A percentile compares a stretch with the other conserved stretches of the same genome.
Evolutionary conservation across 1,139 yeast species (phyloP).

Genomic region (Candida neerlandica): DNA sequence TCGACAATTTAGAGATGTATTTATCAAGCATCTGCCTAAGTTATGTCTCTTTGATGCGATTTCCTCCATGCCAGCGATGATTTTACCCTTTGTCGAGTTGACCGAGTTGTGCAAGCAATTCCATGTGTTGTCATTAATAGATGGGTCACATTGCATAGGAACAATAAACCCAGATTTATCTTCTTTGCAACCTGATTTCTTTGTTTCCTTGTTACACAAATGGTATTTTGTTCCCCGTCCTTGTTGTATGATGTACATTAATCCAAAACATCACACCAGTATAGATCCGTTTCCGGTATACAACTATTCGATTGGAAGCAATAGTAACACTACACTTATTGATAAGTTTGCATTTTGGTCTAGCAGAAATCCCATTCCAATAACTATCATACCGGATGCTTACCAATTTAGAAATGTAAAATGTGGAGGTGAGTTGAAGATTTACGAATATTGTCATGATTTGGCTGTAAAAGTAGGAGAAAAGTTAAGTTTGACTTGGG

Average conservation of each 20-base stretch:
- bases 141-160: slow-evolving; percentile 76
- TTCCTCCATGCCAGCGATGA: slow-evolving; percentile 64
- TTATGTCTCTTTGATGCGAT: slow-evolving; percentile 63
- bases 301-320: slow-evolving; percentile 22
- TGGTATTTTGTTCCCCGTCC: slow-evolving; percentile 67
- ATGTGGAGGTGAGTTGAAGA: slow-evolving; percentile 65
- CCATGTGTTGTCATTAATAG: slow-evolving; percentile 57
- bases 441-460: slow-evolving; percentile 47
- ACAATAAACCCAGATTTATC: slow-evolving; percentile 41
- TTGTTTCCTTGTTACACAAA: slow-evolving; percentile 66
- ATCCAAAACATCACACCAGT: slow-evolving; percentile 47
- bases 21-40: slow-evolving; percentile 28
- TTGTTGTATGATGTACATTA: slow-evolving; percentile 61
- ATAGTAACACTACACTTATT: slow-evolving; percentile 29
- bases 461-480: slow-evolving; percentile 49
- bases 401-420: slow-evolving; percentile 49
- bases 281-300: slow-evolving; percentile 66
- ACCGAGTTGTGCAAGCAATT: slow-evolving; percentile 49
- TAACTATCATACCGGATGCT: slow-evolving; percentile 38
- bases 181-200: slow-evolving; percentile 59
- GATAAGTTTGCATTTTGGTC: slow-evolving; percentile 43
- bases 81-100: slow-evolving; percentile 56
- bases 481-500: slow-evolving; percentile 40
- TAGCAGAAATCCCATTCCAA: slow-evolving; percentile 32
- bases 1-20: slow-evolving; percentile 36